Conservation (phyloP, 306 rosid species). For the Quercus bicolor region DNA sequence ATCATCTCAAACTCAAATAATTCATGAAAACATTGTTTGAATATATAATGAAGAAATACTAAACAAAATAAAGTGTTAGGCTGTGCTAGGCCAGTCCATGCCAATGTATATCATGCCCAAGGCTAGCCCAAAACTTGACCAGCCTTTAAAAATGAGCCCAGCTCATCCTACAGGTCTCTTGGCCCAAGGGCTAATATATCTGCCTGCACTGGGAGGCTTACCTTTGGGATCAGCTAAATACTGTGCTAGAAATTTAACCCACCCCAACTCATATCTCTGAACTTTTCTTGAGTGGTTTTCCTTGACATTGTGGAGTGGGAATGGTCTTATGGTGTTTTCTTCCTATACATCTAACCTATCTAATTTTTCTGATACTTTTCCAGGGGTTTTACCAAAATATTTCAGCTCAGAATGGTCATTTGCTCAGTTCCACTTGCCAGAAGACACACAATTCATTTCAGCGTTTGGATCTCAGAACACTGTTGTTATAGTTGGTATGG, state of each 20-base stretch:
- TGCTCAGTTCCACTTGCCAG: constrained; percentile 83
- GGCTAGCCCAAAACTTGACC: neutral
- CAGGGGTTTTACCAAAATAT: constrained; percentile 92
- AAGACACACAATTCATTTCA: constrained; percentile 61
- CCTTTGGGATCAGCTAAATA: neutral
- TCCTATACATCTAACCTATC: neutral
- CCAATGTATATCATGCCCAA: neutral
- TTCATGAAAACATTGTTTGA: neutral
- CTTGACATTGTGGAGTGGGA: neutral
- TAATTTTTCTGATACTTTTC: constrained; percentile 7
- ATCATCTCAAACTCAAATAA: neutral
- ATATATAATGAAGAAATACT: neutral
- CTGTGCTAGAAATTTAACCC: neutral
- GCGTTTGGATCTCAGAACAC: constrained; percentile 85
- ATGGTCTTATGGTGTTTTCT: constrained; percentile 5
- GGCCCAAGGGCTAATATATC: neutral
- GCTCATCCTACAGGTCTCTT: neutral
- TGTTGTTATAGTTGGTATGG: constrained; percentile 65
- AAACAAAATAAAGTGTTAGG: neutral
- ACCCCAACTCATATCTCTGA: constrained; percentile 14
- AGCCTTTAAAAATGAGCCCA: neutral
- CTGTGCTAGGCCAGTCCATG: neutral
- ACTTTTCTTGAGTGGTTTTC: constrained; percentile 10
- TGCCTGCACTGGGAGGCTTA: neutral
- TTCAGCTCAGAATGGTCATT: constrained; percentile 99